Evolutionary conservation across 2,329 filamentous ascomycete genomes (phyloP), one percentile per base, ranked within the genome.

Genomic region (Fusarium devonianum): DNA sequence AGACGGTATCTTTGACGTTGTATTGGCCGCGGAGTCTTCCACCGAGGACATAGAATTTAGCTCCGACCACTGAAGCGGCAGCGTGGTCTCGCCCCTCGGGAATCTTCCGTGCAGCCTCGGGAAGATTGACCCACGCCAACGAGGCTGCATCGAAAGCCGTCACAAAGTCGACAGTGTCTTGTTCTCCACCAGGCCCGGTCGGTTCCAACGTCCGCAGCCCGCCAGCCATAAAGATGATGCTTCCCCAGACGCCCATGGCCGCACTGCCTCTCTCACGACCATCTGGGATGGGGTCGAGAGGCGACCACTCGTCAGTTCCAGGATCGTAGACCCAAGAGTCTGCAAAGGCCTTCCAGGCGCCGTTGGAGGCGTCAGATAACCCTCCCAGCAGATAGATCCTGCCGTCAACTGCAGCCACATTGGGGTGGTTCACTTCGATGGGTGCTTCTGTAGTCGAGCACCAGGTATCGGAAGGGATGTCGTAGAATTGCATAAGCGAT

Each of bases 381-480:
- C 71, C 73, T 5, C 75, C 73, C 3, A 77, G 60, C 0, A 76
- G 37, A 44, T 75, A 75, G 10, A 75, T 62, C 42, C 71, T 71
- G 33, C 66, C 67, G 32, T 69, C 49, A 3, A 72, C 60, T 0
- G 58, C 67, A 6, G 69, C 73, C 14, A 65, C 67, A 39, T 76
- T 77, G 34, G 67, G 60, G 41, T 76, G 73, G 36, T 73, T 75
- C 3, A 71, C 50, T 5, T 59, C 33, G 0, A 64, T 32, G 0
- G 73, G 73, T 0, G 69, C 44, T 4, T 67, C 57, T 0, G 70
- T 56, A 2, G 53, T 64, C 2, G 38, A 35, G 8, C 35, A 42
- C 70, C 71, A 74, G 12, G 57, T 60, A 34, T 71, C 57, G 11
- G 48, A 51, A 2, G 57, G 40, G n/a, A 67, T 62, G 25, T 67